These are phyloP conservation scores for Phaeosphaeriaceae sp. DNA, from an alignment of 2,329 filamentous ascomycete genomes.

Conservation along the genomic window DNA sequence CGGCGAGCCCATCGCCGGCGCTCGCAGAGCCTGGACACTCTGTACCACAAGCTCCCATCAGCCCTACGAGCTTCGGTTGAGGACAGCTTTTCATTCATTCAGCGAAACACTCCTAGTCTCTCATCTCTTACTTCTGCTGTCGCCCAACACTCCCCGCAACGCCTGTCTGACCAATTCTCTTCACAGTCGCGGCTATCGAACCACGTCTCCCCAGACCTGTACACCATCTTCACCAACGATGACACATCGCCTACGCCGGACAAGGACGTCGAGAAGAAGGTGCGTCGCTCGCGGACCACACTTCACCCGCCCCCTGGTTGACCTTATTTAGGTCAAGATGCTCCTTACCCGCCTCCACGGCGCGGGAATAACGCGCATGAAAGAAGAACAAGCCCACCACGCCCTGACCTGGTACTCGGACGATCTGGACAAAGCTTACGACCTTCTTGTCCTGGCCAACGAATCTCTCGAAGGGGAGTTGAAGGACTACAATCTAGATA, in stretches of 20 bases:
- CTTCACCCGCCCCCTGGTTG: neutral
- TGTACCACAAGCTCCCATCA: constrained; percentile 35
- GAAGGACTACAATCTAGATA: constrained; percentile 73
- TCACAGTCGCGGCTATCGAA: constrained; percentile 34
- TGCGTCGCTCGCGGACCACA: constrained; percentile 19
- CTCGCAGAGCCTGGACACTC: constrained; percentile 25
- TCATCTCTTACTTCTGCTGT: constrained; percentile 14
- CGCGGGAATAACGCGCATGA: constrained; percentile 62
- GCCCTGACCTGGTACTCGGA: constrained; percentile 70
- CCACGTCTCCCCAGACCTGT: constrained; percentile 57
- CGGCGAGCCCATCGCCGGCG: constrained; percentile 12
- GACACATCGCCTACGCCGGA: constrained; percentile 58
- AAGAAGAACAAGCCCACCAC: constrained; percentile 69
- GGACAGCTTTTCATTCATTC: constrained; percentile 28
- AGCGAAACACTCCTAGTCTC: constrained; percentile 21
- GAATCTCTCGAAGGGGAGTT: constrained; percentile 83
- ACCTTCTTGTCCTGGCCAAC: constrained; percentile 78
- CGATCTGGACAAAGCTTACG: constrained; percentile 75
- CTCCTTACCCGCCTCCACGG: constrained; percentile 61
- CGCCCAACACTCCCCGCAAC: constrained; percentile 16
- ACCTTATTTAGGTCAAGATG: constrained; percentile 55
- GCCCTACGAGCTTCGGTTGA: constrained; percentile 18
- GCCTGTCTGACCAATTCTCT: constrained; percentile 33
- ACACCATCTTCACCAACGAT: constrained; percentile 70
- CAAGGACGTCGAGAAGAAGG: constrained; percentile 63